Percentiles rank a stretch among this genome's conserved stretches.
Conservation (phyloP, 2,329 filamentous ascomycete genomes). For the Beauveria australis region DNA sequence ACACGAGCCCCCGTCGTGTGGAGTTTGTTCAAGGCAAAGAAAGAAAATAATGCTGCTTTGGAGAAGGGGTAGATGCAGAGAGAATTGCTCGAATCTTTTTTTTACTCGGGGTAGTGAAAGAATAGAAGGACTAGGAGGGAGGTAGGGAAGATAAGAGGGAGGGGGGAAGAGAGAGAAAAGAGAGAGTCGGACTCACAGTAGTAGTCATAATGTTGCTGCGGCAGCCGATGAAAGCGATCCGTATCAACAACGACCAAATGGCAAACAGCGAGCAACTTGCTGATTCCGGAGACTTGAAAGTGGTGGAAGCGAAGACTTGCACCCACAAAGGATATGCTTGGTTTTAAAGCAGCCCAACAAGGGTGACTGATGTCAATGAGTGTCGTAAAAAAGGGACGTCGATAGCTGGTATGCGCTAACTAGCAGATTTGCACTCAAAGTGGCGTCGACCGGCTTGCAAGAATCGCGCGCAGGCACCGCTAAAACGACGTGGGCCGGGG, state of each 20-base stretch:
- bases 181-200: constrained; percentile 25
- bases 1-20: constrained; percentile 7
- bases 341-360: neutral
- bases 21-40: neutral
- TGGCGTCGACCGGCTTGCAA: constrained; percentile 11
- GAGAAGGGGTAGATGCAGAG: neutral
- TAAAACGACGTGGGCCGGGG: neutral
- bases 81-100: too few species aligned
- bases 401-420: constrained; percentile 1
- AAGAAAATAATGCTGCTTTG: neutral
- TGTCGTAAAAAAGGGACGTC: neutral
- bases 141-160: constrained; percentile 14
- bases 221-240: neutral
- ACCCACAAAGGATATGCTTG: neutral
- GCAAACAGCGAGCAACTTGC: neutral
- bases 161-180: neutral
- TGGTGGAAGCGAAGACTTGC: neutral
- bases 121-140: too few species aligned
- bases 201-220: constrained; percentile 25
- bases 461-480: neutral
- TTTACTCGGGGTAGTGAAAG: too few species aligned
- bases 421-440: constrained; percentile 1
- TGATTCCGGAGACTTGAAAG: neutral
- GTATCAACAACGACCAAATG: neutral
- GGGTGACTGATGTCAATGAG: constrained; percentile 1